Conservation (phyloP, 352 stramenopile species). For the Hyaloperonospora brassicae region DNA sequence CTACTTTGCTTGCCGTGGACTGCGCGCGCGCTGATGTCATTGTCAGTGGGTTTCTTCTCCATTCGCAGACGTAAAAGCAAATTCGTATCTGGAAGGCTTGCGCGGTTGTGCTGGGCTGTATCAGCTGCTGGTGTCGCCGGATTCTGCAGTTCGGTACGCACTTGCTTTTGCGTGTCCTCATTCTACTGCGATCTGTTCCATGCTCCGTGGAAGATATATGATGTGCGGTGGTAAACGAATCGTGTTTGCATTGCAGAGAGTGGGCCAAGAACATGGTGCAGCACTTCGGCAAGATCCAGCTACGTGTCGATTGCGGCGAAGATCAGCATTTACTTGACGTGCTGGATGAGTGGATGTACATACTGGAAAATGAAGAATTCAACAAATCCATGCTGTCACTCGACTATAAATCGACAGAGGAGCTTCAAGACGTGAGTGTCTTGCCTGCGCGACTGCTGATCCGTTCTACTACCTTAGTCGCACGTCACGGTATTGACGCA, state of each 20-base stretch:
- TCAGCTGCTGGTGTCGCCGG: slow-evolving; percentile 68
- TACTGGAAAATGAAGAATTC: slow-evolving; percentile 71
- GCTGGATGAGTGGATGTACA: slow-evolving; percentile 84
- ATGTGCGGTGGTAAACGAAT: neutral
- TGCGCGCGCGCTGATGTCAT: neutral
- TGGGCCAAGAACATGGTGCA: slow-evolving; percentile 55
- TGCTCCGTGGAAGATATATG: neutral
- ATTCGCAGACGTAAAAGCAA: slow-evolving; percentile 29
- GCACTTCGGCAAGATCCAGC: slow-evolving; percentile 50
- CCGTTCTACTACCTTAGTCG: neutral
- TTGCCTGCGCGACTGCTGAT: neutral
- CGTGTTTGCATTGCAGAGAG: slow-evolving; percentile 26
- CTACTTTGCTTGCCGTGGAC: neutral
- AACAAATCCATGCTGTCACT: slow-evolving; percentile 60
- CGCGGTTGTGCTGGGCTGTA: slow-evolving; percentile 59
- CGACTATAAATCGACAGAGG: slow-evolving; percentile 58
- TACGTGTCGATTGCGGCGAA: slow-evolving; percentile 38
- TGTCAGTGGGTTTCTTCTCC: slow-evolving; percentile 41
- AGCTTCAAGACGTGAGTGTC: slow-evolving; percentile 51
- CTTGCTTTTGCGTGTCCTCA: neutral
- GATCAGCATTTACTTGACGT: slow-evolving; percentile 54
- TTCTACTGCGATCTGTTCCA: neutral
- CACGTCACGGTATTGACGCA: neutral
- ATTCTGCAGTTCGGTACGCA: slow-evolving; percentile 61
- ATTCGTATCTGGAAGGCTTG: slow-evolving; percentile 40